Evolutionary conservation across 1,284 basidiomycete genomes (phyloP).

Genomic region (Phylloporus sp.): DNA sequence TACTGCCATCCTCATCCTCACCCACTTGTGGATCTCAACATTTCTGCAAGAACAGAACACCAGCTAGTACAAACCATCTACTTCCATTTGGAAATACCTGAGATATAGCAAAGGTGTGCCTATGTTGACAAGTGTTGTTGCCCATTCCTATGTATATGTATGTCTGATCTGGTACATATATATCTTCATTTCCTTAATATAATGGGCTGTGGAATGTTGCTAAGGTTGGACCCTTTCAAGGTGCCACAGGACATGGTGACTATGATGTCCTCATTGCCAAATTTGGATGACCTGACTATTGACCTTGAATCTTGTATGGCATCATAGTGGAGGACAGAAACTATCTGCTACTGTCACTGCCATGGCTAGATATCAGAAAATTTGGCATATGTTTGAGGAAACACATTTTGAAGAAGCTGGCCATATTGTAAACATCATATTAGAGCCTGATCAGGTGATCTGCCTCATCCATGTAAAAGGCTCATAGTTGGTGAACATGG

Average conservation of each 20-base stretch:
- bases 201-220: conserved; percentile 97
- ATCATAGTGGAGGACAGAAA: conserved; percentile 98
- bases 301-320: conserved; percentile 98
- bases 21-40: too few relatives aligned
- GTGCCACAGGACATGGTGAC: conserved; percentile 93
- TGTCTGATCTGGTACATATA: conserved; percentile 99
- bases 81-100: conserved; percentile 97
- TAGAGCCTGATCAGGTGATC: conserved; percentile 99
- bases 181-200: conserved; percentile 99
- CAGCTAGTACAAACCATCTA: conserved; percentile 49
- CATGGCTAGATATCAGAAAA: conserved; percentile 14
- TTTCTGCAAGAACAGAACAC: too few relatives aligned
- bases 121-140: conserved; percentile 99
- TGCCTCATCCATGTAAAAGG: conserved; percentile 98
- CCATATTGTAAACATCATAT: conserved; percentile 97
- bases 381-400: neutral
- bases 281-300: conserved; percentile 99
- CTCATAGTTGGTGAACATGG: conserved; percentile 92
- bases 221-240: conserved; percentile 97
- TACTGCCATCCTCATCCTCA: too few relatives aligned
- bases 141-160: conserved; percentile 98
- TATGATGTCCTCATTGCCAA: conserved; percentile 98
- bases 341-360: conserved; percentile 94
- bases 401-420: conserved; percentile 94
- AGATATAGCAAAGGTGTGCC: conserved; percentile 92